Evolutionary conservation across 495 filamentous ascomycete species (phyloP).

Genomic region (Penicillium bovifimosum): DNA sequence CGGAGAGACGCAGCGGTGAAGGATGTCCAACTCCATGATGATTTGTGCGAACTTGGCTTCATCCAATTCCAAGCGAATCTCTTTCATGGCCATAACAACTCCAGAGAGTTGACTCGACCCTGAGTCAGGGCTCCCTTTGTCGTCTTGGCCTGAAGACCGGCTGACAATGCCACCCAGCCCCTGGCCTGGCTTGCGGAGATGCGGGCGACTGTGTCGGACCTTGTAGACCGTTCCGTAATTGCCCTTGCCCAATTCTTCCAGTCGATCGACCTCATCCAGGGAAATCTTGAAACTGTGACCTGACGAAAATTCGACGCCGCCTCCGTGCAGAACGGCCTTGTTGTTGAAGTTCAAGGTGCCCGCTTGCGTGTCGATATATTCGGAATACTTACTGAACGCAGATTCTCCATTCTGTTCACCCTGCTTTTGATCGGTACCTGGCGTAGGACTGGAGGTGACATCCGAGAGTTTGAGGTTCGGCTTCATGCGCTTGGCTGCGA

Average conservation of each 20-base stretch:
- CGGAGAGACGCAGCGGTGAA: conserved; percentile 90
- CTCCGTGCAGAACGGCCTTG: conserved; percentile 80
- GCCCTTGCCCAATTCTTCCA: conserved; percentile 95
- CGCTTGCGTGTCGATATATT: conserved; percentile 86
- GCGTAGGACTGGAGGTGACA: conserved; percentile 28
- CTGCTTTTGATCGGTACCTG: conserved; percentile 15
- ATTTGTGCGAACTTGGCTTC: conserved; percentile 96
- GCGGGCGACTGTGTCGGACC: conserved; percentile 78
- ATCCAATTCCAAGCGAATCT: conserved; percentile 93
- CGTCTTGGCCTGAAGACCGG: conserved; percentile 29
- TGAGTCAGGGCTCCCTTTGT: conserved; percentile 18
- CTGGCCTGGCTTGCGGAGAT: conserved; percentile 70
- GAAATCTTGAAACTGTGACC: conserved; percentile 91
- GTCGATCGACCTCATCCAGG: conserved; percentile 87
- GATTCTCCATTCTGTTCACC: conserved; percentile 42
- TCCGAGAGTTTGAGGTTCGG: conserved; percentile 48
- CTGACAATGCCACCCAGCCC: conserved; percentile 62
- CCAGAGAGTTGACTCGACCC: conserved; percentile 50
- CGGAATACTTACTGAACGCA: conserved; percentile 82
- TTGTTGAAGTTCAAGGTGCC: conserved; percentile 90
- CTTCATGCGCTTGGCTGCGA: conserved; percentile 51
- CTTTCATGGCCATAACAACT: conserved; percentile 97
- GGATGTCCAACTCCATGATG: conserved; percentile 95
- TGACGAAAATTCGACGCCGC: conserved; percentile 85
- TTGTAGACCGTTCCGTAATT: conserved; percentile 99